Evolutionary conservation across 345 rosid genomes (phyloP), one percentile per base, ranked within the genome.

Genomic region (Lagerstroemia speciosa): DNA sequence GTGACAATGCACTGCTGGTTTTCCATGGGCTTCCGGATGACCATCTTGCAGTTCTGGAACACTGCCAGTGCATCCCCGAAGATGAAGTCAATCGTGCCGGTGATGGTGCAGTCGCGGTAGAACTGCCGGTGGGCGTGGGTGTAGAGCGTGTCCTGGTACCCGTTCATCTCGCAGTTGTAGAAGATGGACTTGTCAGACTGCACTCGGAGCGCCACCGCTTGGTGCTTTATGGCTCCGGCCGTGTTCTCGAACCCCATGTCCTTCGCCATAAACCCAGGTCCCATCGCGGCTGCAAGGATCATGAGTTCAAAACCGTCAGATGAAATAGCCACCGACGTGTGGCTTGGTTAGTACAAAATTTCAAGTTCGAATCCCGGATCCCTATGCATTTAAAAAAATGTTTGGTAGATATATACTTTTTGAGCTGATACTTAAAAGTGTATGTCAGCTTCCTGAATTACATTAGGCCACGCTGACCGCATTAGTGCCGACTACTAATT

Each of bases 21-120:
- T 0, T 19, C 45, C 9, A 75, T 12, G 7, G 98, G 87, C 61
- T 83, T 86, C 62, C 85, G 69, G 3, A 90, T 72, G 17, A 87
- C 69, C 48, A 93, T 66, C 40, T 76, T 76, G 82, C 90, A 86
- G 77, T 87, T 87, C 31, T 93, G 97, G 71, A 90, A 81, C 6
- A 86, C 65, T 8, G 82, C 77, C 0, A 78, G 73, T 0, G 93
- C 83, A 33, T 88, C 83, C 0, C 96, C 93, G 66, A 86, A 86
- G 77, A 93, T 78, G 85, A 86, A 82, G 69, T 87, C 93, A 5
- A 89, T 78, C 66, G 97, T 89, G n/a, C 90, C 93, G 3, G 82
- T 61, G 69, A 91, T 76, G 72, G 81, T 77, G 71, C 97, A 91
- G 68, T 86, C 86, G 15, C 89, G 85, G 81, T 81, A 91, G 86